Evolutionary conservation across 768 basidiomycete genomes (phyloP), one percentile per base, ranked within the genome.

Genomic region (Cystoderma amianthinum): DNA sequence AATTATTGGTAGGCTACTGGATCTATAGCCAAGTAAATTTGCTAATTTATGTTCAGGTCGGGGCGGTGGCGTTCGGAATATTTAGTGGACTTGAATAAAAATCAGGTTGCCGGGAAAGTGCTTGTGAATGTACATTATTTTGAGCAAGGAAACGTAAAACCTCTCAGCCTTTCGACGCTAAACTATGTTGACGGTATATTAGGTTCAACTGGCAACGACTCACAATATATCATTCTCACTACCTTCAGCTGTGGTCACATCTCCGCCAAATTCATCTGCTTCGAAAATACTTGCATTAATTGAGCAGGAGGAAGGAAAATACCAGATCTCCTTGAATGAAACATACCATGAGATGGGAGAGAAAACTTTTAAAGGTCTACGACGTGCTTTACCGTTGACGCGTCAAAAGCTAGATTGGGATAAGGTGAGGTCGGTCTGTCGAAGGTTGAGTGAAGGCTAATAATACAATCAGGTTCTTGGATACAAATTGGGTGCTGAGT

Each of bases 331-430:
- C 12, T 59, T 98, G 41, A 87, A 80, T 52, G 83, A 85, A 35
- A 74, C 85, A 12, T 96, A 97, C 55, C 80, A 82, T 32, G 82
- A 88, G 50, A 84, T 99, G 79, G 78, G 85, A 30, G 94, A 97
- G 53, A 92, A 90, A 64, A 85, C 87, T 1, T 98, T 97, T 75
- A 90, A 89, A 61, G 80, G 85, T 4, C 69, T 99, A 38, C 72
- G 96, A 50, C 75, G 96, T 25, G 92, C 93, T 1, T 62, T 99
- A 43, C 96, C 95, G 0, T 68, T 97, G 55, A 97, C 93, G 10
- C 74, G 90, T 50, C 87, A 90, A 57, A 97, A 97, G 62, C 61
- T 98, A 25, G 93, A 98, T 45, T 99, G 96, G 95, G 92, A 95
- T 47, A 90, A 83, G 72, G 90, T 87, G 42, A 9, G 67, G 33